Base-by-base conservation (phyloP, 805 yeast genomes). In the Metschnikowia rubicola region DNA sequence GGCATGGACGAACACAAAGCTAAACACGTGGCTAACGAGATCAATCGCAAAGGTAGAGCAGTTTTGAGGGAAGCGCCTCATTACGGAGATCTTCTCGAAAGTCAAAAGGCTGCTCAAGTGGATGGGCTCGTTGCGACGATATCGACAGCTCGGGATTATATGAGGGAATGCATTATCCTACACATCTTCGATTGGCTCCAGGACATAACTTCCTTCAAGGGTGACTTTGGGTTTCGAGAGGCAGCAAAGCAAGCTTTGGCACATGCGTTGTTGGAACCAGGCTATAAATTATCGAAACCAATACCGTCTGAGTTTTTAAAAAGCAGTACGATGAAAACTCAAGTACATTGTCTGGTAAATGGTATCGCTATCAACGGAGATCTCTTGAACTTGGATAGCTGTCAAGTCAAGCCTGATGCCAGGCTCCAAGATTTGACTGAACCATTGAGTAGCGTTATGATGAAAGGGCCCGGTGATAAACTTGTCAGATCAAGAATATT, bases 81-180 rank as follows among this genome's bases (percentile, higher is more conserved):
- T 6, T 55, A 57, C 19, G 28, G 43, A 1, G 57, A 57, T 11
- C 52, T 72, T 6, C 56, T 71, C 5, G 58, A 59, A 8, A 63
- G 72, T 4, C 71, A 71, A 40, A 64, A 64, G 36, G 60, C 62
- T 8, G 77, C 77, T 1, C 77, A 73, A 50, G 59, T 61, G 0
- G 73, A 70, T 43, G 84, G 84, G 0, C 68, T 84, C 42, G 78
- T 81, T 10, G 81, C 85, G 0, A 71, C 84, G 1, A 70, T 85
- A 15, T 64, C 73, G 13, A 69, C 80, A 4, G 71, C 77, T 38
- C 60, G 79, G 32, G 87, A 82, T 51, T 75, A 68, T 46, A 53
- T 68, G 32, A 75, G 80, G 50, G 81, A 81, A 48, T 70, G 69
- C 36, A 59, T 81, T 0, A 71, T 77, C 19, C 65, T 65, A 30